Conservation (phyloP, 441 rosid species). For the Corymbia calophylla region DNA sequence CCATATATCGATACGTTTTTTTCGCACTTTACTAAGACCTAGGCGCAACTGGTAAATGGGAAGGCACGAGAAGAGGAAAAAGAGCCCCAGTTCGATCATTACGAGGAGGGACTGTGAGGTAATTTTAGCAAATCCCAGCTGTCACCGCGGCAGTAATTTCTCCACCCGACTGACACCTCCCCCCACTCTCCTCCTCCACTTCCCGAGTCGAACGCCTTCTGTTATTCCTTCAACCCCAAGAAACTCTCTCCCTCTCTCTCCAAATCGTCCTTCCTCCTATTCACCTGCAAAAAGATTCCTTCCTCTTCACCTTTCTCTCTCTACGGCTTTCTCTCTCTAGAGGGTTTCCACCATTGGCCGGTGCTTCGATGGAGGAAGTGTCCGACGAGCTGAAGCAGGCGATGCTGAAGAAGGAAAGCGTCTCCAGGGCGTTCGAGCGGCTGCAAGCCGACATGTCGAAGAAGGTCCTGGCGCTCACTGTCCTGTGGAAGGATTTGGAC, state of each 20-base stretch:
- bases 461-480: constrained; percentile 24
- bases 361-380: neutral
- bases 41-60: neutral
- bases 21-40: neutral
- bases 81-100: neutral
- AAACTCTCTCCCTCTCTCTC: neutral
- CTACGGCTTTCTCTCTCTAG: neutral
- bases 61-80: neutral
- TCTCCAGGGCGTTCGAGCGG: constrained; percentile 15
- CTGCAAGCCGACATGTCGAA: constrained; percentile 16
- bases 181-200: too few relatives aligned
- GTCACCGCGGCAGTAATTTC: neutral
- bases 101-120: neutral
- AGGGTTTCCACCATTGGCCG: neutral
- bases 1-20: neutral
- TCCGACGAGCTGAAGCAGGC: constrained; percentile 1
- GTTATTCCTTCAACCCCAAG: neutral
- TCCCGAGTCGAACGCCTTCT: too few relatives aligned
- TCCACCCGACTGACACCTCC: too few relatives aligned
- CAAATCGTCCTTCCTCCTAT: neutral
- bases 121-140: neutral
- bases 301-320: too few relatives aligned
- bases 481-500: constrained; percentile 40
- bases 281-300: neutral
- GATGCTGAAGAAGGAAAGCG: constrained; percentile 14